Conservation (phyloP, 2,329 filamentous ascomycete genomes). For the Aspergillus sp. region DNA sequence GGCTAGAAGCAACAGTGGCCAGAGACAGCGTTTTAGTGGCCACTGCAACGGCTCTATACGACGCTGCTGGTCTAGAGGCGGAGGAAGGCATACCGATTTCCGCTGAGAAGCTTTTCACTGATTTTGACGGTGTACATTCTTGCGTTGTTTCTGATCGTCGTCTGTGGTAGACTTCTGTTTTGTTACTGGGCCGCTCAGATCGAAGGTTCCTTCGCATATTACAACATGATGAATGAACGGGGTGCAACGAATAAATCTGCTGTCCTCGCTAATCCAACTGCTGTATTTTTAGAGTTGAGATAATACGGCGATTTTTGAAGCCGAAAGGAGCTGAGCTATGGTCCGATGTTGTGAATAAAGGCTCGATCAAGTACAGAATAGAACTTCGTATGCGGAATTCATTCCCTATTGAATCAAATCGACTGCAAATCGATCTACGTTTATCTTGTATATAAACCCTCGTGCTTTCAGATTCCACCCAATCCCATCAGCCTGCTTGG, state of each 20-base stretch:
- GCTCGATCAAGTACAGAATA: neutral
- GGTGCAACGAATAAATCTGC: neutral
- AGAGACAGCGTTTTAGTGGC: neutral
- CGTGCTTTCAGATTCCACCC: neutral
- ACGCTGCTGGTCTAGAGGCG: neutral
- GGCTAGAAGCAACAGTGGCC: neutral
- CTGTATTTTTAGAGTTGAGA: neutral
- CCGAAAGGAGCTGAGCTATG: neutral
- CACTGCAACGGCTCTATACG: neutral
- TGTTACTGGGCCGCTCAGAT: neutral
- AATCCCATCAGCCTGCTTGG: no score
- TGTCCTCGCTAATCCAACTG: neutral
- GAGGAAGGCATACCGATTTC: no score
- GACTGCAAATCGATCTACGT: neutral
- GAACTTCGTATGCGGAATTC: neutral
- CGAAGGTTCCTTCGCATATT: neutral
- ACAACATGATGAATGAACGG: neutral
- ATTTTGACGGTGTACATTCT: neutral
- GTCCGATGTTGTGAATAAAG: neutral
- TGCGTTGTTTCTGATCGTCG: neutral
- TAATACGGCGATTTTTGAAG: neutral
- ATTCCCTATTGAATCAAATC: neutral
- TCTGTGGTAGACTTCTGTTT: neutral
- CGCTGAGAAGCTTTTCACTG: neutral
- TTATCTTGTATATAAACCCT: neutral